Evolutionary conservation across 164 flowering plant genomes (phyloP).

Genomic region (Vitis cinerea): DNA sequence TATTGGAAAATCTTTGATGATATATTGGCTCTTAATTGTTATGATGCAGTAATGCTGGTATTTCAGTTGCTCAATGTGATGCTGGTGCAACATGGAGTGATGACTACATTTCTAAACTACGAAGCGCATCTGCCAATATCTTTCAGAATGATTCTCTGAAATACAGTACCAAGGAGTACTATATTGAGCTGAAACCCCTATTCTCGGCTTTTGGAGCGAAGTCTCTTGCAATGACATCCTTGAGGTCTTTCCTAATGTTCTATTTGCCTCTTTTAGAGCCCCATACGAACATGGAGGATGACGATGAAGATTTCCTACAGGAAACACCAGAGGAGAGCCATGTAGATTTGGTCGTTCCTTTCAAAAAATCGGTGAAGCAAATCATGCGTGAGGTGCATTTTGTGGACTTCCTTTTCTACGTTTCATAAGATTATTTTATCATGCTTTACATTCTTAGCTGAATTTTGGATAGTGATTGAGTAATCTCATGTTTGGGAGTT

Average conservation of each 20-base stretch:
- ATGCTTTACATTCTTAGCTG: not conserved
- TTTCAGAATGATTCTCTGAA: constrained; percentile 38
- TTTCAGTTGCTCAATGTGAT: constrained; percentile 71
- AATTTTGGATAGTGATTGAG: no score
- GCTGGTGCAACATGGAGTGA: constrained; percentile 50
- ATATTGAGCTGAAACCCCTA: constrained; percentile 70
- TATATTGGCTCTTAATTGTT: constrained; percentile 8
- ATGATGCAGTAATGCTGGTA: constrained; percentile 46
- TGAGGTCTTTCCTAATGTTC: constrained; percentile 76
- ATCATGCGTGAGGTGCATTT: constrained; percentile 73
- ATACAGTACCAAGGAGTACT: constrained; percentile 60
- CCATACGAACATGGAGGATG: constrained; percentile 43
- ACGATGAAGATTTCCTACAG: constrained; percentile 69
- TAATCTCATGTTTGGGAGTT: no score
- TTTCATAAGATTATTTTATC: not conserved
- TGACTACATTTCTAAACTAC: constrained; percentile 49
- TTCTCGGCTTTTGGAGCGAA: constrained; percentile 76
- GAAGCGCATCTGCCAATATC: constrained; percentile 31
- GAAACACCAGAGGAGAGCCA: constrained; percentile 45
- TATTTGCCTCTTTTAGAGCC: constrained; percentile 95
- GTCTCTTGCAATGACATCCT: constrained; percentile 60
- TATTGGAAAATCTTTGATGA: not conserved
- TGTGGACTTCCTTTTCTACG: not conserved
- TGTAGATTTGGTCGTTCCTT: constrained; percentile 74
- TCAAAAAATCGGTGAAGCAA: constrained; percentile 80